Evolutionary conservation across 441 rosid species (phyloP), one percentile per base, ranked within the genome.

Genomic region (Populus hybrid): DNA sequence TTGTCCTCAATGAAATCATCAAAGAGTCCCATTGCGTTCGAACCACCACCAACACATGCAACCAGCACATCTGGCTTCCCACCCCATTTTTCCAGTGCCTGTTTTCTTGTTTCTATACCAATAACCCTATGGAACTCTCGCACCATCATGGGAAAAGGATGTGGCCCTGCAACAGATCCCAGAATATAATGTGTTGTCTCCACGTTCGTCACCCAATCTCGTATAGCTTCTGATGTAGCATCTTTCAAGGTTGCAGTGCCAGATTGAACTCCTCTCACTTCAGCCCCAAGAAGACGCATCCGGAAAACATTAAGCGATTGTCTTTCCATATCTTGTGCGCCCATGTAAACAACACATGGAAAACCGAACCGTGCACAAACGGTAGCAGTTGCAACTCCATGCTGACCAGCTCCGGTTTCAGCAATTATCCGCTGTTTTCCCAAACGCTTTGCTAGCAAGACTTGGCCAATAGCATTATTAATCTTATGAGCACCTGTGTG

Each of bases 361-460:
- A 95, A 82, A 57, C 95, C 98, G 2, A 95, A 94, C 79, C 94
- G 87, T 0, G 99, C 98, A 72, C 98, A 95, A 24, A 92, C 99
- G 0, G 99, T 92, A 67, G 99, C 99, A 5, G 99, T 95, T 5
- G 97, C 99, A 67, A 95, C 98, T 59, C 99, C 99, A 57, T 95
- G 98, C 83, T 95, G 99, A 69, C 97, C 99, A 78, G 99, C 98
- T 6, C 99, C 99, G 24, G 97, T 93, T 78, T 93, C 99, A 18
- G 98, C 99, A 69, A 95, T 93, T 65, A 95, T 93, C 19, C 97
- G 87, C 74, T 77, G 79, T 74, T 92, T 93, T 0, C 99, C 99
- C 85, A 95, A 76, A 16, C 84, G 91, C 85, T 92, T 90, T n/a
- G 97, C 98, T 0, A 95, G 95, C 85, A 93, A 82, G 21, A 90